phyloP scores from a whole-genome alignment of 441 rosid genomes.

The Bocquillonia castaneifolia region DNA sequence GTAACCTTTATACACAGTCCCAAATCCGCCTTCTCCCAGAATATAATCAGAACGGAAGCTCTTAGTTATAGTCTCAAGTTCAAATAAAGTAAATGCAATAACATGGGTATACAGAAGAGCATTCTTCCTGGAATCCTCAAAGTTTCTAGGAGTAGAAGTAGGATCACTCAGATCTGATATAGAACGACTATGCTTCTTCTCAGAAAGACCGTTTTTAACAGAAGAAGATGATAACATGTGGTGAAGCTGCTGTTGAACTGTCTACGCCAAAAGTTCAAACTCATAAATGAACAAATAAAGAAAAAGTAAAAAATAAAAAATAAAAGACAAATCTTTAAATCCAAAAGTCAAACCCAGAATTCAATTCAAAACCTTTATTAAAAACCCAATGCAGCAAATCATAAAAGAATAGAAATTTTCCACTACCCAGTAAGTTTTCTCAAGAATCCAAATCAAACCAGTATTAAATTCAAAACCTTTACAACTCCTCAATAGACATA shows the following conservation, averaged over 20 bases:
- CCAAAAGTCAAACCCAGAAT: conserved; percentile 4
- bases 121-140: conserved; percentile 67
- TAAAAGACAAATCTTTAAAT: neutral
- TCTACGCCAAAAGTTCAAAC: conserved; percentile 10
- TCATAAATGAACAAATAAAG: neutral
- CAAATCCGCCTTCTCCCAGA: conserved; percentile 86
- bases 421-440: neutral
- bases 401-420: neutral
- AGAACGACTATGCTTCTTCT: conserved; percentile 66
- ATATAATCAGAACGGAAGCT: conserved; percentile 96
- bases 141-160: conserved; percentile 56
- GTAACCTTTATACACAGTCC: conserved; percentile 82
- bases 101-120: conserved; percentile 67
- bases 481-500: neutral
- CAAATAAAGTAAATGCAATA: conserved; percentile 77
- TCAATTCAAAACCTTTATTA: neutral
- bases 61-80: conserved; percentile 96
- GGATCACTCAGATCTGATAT: conserved; percentile 94
- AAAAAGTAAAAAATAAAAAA: too few relatives aligned
- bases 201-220: conserved; percentile 29
- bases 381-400: neutral
- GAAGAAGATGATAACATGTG: conserved; percentile 35
- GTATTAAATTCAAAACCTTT: neutral
- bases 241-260: conserved; percentile 78
- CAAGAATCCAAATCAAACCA: neutral